A percentile compares a stretch with the other conserved stretches of the same genome.
These are phyloP conservation scores for Emericellopsis cladophorae DNA, from an alignment of 2,329 filamentous ascomycete genomes.

Conservation along the genomic window DNA sequence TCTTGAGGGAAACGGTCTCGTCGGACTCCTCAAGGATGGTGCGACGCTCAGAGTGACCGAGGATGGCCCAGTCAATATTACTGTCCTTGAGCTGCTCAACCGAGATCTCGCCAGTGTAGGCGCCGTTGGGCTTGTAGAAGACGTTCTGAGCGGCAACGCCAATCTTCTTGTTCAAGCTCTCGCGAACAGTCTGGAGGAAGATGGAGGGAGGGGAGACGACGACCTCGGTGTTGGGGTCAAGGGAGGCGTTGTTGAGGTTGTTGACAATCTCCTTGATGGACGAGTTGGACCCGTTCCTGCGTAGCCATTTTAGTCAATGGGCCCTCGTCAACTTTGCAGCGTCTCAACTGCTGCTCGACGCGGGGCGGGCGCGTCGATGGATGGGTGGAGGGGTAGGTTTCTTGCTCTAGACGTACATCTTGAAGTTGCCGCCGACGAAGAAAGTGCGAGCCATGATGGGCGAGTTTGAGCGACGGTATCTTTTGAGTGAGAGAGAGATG, in stretches of 20 bases:
- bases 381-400: constrained; percentile 5
- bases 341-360: background rate
- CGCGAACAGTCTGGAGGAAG: constrained; percentile 79
- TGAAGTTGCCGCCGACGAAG: constrained; percentile 98
- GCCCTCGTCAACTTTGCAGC: background rate
- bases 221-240: constrained; percentile 74
- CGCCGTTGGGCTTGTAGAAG: constrained; percentile 91
- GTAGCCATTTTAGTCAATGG: constrained; percentile 1
- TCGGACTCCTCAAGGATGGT: constrained; percentile 81
- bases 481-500: background rate
- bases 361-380: constrained; percentile 6
- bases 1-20: constrained; percentile 80
- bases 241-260: constrained; percentile 74
- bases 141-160: constrained; percentile 94
- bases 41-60: constrained; percentile 92
- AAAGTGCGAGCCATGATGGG: constrained; percentile 85
- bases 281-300: constrained; percentile 84
- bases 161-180: constrained; percentile 62
- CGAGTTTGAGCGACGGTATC: background rate
- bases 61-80: constrained; percentile 78
- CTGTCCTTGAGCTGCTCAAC: constrained; percentile 83
- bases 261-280: constrained; percentile 84
- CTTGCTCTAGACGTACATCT: constrained; percentile 57
- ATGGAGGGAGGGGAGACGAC: constrained; percentile 84
- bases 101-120: constrained; percentile 94